Evolutionary conservation across 1,284 basidiomycete genomes (phyloP), one percentile per base, ranked within the genome.

Genomic region (Microbotryomycetes sp.): DNA sequence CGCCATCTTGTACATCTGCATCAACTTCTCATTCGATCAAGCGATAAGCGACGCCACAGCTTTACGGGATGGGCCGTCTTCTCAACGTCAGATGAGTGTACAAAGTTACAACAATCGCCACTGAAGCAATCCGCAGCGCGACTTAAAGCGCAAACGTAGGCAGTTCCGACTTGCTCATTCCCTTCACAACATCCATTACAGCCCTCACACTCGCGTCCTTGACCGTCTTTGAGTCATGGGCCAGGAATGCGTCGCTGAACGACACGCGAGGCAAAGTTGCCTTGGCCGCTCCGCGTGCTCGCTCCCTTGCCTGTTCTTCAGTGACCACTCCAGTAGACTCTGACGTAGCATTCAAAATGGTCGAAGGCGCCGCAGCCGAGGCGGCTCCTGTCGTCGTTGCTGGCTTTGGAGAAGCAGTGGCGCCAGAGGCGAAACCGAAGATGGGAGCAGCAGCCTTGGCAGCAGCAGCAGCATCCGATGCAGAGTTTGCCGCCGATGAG

Each of bases 361-460:
- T 12, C 36, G 36, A 19, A 42, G 36, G 19, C 36, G 36, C 36
- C 19, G 36, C 36, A 14, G 32, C 47, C 3, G 49, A 46, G 31
- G 59, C 26, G 2, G 49, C 6, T 15, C 16, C 36, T 28, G 32
- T 28, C 4, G 47, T 51, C 26, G 23, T 50, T 2, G 60, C 48
- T 7, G 55, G 60, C 12, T 54, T 49, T 6, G 54, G 59, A 4
- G 59, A 32, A 25, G 53, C 46, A 56, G 6, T 29, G 49, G 2
- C n/a, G 50, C 36, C 58, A 54, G 36, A 42, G 36, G 12, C 36
- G 36, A 42, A 42, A 42, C 36, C 36, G 36, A 42, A 19, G 36
- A 42, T 42, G 36, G n/a, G n/a, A n/a, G n/a, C 36, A 19, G 12
- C 36, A 42, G 19, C 9, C 36, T 19, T 19, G 9, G 36, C 19